Evolutionary conservation across 164 flowering plant genomes (phyloP).

Genomic region (Tetrastigma voinierianum): DNA sequence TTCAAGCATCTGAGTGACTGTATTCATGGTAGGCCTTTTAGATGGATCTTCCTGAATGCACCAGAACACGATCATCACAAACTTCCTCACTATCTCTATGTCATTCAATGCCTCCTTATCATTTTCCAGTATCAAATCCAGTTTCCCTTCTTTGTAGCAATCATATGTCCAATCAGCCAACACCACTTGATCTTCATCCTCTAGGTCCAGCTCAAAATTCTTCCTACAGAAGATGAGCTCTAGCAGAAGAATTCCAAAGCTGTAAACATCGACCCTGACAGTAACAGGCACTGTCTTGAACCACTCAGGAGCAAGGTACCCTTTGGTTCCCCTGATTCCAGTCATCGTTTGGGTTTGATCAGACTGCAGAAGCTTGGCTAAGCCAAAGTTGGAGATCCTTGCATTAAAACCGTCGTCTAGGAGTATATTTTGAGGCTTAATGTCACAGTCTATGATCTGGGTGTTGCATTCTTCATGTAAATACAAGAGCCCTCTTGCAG

Average conservation of each 20-base stretch:
- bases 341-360: conserved; percentile 21
- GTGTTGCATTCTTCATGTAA: conserved; percentile 26
- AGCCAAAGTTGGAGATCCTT: conserved; percentile 15
- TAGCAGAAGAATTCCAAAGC: conserved; percentile 28
- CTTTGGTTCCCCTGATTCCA: conserved; percentile 19
- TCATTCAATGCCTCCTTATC: conserved; percentile 10
- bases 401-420: conserved; percentile 16
- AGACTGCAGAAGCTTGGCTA: conserved; percentile 17
- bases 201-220: conserved; percentile 10
- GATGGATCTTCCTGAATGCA: conserved; percentile 32
- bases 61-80: conserved; percentile 26
- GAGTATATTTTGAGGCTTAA: conserved; percentile 25
- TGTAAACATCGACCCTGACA: conserved; percentile 24
- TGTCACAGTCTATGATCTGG: conserved; percentile 26
- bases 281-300: conserved; percentile 20
- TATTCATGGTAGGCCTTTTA: conserved; percentile 32
- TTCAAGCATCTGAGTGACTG: conserved; percentile 29
- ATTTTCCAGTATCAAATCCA: neutral
- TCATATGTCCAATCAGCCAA: conserved; percentile 14
- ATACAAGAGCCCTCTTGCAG: conserved; percentile 20
- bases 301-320: conserved; percentile 29
- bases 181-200: neutral
- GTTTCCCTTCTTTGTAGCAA: conserved; percentile 2
- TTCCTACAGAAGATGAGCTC: conserved; percentile 27
- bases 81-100: conserved; percentile 14